phyloP scores from a whole-genome alignment of 768 basidiomycete genomes.

The Grammothele lineata region DNA sequence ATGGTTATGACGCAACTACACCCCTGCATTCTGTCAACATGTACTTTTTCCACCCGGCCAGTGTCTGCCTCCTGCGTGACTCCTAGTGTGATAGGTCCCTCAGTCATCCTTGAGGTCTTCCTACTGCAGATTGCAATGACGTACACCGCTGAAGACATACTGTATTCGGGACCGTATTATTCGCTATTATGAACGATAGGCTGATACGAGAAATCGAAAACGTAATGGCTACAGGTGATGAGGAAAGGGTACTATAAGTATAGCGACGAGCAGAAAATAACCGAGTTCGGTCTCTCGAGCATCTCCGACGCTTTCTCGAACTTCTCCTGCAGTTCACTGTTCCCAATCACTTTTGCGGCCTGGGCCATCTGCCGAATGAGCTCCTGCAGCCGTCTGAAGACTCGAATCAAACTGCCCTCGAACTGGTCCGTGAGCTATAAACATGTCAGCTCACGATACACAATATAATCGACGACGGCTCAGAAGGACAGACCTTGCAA shows the following conservation, averaged over 20 bases:
- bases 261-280: conserved; percentile 86
- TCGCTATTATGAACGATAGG: too few species aligned
- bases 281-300: conserved; percentile 91
- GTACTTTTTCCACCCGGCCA: neutral
- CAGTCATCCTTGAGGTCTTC: too few species aligned
- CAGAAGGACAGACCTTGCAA: conserved; percentile 85
- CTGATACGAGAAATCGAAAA: too few species aligned
- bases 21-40: conserved; percentile 8
- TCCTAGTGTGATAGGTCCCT: too few species aligned
- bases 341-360: conserved; percentile 95
- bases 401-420: conserved; percentile 94
- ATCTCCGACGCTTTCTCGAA: conserved; percentile 90
- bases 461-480: too few species aligned
- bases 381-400: conserved; percentile 92
- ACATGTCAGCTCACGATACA: too few species aligned
- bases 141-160: too few species aligned
- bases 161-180: too few species aligned
- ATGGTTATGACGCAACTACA: conserved; percentile 24
- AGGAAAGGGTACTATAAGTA: conserved; percentile 48
- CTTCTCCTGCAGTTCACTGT: conserved; percentile 88
- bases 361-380: conserved; percentile 94
- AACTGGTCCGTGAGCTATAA: conserved; percentile 92
- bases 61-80: too few species aligned
- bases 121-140: too few species aligned
- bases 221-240: neutral